A percentile compares a stretch with the other conserved stretches of the same genome.
Evolutionary conservation across 106 monocot species (phyloP).

Genomic region (Allium fistulosum): DNA sequence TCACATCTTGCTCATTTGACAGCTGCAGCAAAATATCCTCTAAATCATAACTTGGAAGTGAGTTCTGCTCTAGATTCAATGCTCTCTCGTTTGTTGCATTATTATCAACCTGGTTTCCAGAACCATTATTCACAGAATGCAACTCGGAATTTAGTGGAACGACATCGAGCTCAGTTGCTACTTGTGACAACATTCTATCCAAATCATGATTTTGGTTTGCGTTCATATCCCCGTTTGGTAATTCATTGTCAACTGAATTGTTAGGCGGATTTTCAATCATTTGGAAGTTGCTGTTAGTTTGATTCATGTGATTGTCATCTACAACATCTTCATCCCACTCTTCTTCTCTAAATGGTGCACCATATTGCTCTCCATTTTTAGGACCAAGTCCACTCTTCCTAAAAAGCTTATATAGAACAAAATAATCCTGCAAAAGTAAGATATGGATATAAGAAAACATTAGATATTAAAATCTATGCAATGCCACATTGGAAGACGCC

Average conservation of each 20-base stretch:
- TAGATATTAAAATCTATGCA: no score
- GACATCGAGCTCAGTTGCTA: constrained; percentile 17
- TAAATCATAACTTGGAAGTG: constrained; percentile 13
- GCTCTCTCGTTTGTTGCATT: background rate
- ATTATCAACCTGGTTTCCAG: constrained; percentile 1
- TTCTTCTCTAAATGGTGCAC: constrained; percentile 80
- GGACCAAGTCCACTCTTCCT: constrained; percentile 87
- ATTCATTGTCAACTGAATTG: background rate
- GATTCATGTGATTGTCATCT: constrained; percentile 16
- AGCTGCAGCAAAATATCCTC: constrained; percentile 37
- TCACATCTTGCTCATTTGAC: constrained; percentile 10
- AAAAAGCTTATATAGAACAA: constrained; percentile 67
- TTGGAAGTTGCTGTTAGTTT: background rate
- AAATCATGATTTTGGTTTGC: constrained; percentile 17
- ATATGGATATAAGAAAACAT: no score
- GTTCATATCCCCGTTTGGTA: background rate
- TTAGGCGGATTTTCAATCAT: background rate
- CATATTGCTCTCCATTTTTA: constrained; percentile 90
- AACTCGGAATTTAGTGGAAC: constrained; percentile 5
- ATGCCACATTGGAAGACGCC: no score
- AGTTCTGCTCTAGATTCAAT: background rate
- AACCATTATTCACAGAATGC: constrained; percentile 5
- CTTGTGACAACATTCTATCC: constrained; percentile 32
- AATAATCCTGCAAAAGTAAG: constrained; percentile 35
- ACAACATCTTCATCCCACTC: constrained; percentile 55